Conservation (phyloP, 108 stramenopile species). For the Chaetoceros tenuissimus region DNA sequence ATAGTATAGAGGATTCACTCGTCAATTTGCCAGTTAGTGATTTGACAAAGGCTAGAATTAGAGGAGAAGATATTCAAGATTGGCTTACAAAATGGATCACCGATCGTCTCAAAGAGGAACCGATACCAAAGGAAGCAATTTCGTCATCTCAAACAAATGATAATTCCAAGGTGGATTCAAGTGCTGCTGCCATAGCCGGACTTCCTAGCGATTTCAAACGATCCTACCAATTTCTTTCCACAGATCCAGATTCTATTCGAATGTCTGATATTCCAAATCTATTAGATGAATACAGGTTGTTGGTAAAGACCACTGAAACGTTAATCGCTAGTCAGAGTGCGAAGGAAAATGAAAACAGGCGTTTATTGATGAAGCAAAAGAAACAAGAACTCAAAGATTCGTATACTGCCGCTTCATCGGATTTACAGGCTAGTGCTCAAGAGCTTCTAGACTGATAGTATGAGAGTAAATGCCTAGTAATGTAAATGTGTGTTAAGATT, state of each 20-base stretch:
- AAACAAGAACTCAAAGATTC: neutral
- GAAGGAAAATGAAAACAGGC: constrained; percentile 24
- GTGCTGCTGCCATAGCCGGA: constrained; percentile 9
- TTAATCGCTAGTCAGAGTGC: constrained; percentile 61
- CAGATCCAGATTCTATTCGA: constrained; percentile 55
- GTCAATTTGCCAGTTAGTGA: neutral
- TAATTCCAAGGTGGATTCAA: neutral
- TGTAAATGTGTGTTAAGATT: too few species aligned
- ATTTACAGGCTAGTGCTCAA: too few species aligned
- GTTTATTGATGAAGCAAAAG: constrained; percentile 9
- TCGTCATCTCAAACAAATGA: neutral
- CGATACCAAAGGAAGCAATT: neutral
- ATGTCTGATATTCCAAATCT: constrained; percentile 56
- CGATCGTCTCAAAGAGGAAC: constrained; percentile 2
- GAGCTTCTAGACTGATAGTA: too few species aligned
- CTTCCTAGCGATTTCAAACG: constrained; percentile 45
- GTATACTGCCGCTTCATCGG: too few species aligned
- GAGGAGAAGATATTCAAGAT: neutral
- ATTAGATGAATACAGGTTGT: constrained; percentile 64
- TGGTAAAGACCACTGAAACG: constrained; percentile 60
- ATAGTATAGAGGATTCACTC: neutral
- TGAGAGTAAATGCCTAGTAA: too few species aligned
- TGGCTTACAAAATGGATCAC: neutral
- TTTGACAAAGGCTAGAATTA: neutral
- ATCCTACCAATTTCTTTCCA: constrained; percentile 54